phyloP scores from a whole-genome alignment of 306 rosid genomes.

The Citrullus colocynthis region DNA sequence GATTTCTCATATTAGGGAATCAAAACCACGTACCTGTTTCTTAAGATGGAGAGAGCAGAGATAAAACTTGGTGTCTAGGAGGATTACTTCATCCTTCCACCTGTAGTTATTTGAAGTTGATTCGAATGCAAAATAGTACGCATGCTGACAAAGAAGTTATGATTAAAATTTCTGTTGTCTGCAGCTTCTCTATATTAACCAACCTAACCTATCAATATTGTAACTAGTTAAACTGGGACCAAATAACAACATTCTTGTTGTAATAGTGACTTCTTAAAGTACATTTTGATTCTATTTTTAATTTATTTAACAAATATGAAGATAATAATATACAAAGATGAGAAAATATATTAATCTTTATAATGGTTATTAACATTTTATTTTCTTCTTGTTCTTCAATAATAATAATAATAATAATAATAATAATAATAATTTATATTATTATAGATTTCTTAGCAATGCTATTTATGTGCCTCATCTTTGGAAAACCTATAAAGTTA shows the following conservation, averaged over 20 bases:
- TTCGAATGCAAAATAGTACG: neutral
- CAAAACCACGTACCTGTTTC: neutral
- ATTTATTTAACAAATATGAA: neutral
- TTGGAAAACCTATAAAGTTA: neutral
- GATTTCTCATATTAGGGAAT: neutral
- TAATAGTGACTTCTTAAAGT: neutral
- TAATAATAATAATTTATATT: neutral
- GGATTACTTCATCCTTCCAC: neutral
- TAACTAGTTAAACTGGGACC: neutral
- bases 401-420: too few species aligned
- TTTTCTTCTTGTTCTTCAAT: neutral
- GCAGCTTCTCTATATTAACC: neutral
- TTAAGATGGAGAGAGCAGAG: neutral
- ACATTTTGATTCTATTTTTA: neutral
- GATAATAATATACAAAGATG: neutral
- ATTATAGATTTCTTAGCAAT: neutral
- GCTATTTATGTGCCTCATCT: neutral
- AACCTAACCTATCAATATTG: neutral
- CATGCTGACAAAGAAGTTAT: neutral
- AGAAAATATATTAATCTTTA: neutral
- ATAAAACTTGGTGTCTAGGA: neutral
- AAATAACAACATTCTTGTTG: neutral
- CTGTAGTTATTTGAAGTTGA: neutral
- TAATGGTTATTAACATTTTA: neutral
- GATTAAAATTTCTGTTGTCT: neutral